Percentiles rank a stretch among this genome's conserved stretches.
These are phyloP conservation scores for Colletotrichum musicola DNA, from an alignment of 2,329 filamentous ascomycete species.

Conservation along the genomic window DNA sequence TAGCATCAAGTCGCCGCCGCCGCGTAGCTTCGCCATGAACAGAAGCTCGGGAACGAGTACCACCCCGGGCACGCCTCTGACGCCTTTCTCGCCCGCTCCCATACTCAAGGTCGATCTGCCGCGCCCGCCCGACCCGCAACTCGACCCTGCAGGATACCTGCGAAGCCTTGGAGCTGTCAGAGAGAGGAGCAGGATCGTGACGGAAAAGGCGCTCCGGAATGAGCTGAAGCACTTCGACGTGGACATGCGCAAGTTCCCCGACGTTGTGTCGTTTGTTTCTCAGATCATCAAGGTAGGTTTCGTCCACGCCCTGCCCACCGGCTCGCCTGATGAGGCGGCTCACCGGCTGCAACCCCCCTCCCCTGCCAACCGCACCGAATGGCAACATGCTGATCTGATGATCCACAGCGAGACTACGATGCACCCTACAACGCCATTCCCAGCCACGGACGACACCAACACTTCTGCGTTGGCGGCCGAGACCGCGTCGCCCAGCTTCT, in stretches of 20 bases:
- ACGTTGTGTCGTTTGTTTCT: constrained; percentile 89
- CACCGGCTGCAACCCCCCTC: constrained; percentile 2
- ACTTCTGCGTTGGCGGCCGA: constrained; percentile 84
- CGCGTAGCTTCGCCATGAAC: constrained; percentile 55
- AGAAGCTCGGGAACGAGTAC: constrained; percentile 65
- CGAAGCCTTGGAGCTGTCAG: constrained; percentile 90
- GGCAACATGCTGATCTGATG: constrained; percentile 19
- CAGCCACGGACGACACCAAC: constrained; percentile 87
- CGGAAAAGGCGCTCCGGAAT: constrained; percentile 82
- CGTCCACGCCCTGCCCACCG: not conserved
- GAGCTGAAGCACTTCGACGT: constrained; percentile 89
- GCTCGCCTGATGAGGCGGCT: not conserved
- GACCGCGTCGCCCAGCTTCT: constrained; percentile 80
- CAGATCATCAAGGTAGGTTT: constrained; percentile 88
- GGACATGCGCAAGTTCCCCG: constrained; percentile 84
- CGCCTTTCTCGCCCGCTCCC: constrained; percentile 63
- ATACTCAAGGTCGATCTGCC: constrained; percentile 85
- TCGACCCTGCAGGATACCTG: constrained; percentile 91
- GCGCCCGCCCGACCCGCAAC: constrained; percentile 84
- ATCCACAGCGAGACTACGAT: constrained; percentile 64
- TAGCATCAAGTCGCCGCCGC: constrained; percentile 57
- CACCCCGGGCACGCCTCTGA: constrained; percentile 60
- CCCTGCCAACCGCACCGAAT: constrained; percentile 1
- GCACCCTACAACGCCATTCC: constrained; percentile 76
- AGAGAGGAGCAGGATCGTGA: constrained; percentile 79